Evolutionary conservation across 495 filamentous ascomycete genomes (phyloP), one percentile per base, ranked within the genome.

Genomic region (Pyronema omphalodes): DNA sequence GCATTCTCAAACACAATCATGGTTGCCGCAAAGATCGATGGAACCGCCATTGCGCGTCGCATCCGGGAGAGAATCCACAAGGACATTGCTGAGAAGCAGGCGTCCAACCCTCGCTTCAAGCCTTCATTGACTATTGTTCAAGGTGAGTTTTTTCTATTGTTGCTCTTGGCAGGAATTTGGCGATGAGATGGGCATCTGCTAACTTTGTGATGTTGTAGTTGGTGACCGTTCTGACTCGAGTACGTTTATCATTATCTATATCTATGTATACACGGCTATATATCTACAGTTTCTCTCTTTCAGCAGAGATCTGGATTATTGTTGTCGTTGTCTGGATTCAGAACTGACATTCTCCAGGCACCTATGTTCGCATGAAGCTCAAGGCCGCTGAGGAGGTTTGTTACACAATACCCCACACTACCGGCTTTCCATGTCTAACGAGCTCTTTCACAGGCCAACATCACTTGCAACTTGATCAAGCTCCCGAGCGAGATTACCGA

Each of bases 281-380:
- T 18, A 3, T 23, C 6, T 47, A 9, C 17, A 15, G 14, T 14
- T 3, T 9, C 44, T 14, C 44, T 14, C 44, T 19, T 3, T 47
- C 17, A 3, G 3, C 23, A 29, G 23, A 29, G 23, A 29, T 3
- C 9, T 47, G 17, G 1, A 41, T 12, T 41, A 41, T 41, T 6
- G 15, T 41, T 19, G 23, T 29, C 5, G 23, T 44, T 15, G 51
- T 17, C 39, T 44, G 23, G 15, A 55, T 40, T 19, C 48, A 52
- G 53, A 55, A 54, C 36, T 57, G 51, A 5, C 6, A 41, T 46
- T 47, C 58, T 46, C 12, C 62, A 91, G 84, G 82, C 66, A 96
- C 91, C 39, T 98, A 98, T 84, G 88, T 98, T 67, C 86, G 87
- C 71, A 98, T 98, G 91, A 98, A 98, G 71, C 68, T 95, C 62